A percentile compares a stretch with the other conserved stretches of the same genome.
phyloP scores from a whole-genome alignment of 2,329 filamentous ascomycete species.

The Beauveria medogensis region DNA sequence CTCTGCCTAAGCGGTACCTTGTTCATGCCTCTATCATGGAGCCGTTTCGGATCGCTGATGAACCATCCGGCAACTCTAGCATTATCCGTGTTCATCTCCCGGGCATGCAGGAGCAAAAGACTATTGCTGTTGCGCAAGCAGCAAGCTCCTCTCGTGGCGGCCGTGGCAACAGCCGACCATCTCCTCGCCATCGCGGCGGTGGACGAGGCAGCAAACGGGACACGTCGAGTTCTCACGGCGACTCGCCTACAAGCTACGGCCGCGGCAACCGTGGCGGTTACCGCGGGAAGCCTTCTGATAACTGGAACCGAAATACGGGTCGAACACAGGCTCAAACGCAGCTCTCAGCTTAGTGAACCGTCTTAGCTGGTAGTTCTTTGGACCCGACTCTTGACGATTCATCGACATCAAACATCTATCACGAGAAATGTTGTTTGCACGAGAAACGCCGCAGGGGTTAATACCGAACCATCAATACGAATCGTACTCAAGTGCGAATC shows the following conservation, averaged over 20 bases:
- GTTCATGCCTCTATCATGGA: slow-evolving; percentile 31
- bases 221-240: slow-evolving; percentile 20
- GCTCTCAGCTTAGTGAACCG: slow-evolving; percentile 16
- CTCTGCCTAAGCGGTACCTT: slow-evolving; percentile 43
- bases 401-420: not conserved
- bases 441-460: not conserved
- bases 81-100: slow-evolving; percentile 34
- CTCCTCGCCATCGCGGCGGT: slow-evolving; percentile 23
- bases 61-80: slow-evolving; percentile 26
- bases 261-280: slow-evolving; percentile 33
- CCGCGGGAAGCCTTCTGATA: slow-evolving; percentile 31
- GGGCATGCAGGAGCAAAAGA: slow-evolving; percentile 31
- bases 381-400: not conserved
- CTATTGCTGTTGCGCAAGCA: slow-evolving; percentile 27
- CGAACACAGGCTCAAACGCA: slow-evolving; percentile 15
- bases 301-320: slow-evolving; percentile 28
- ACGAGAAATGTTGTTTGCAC: not conserved
- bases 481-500: slow-evolving; percentile 6
- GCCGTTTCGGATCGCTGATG: slow-evolving; percentile 25
- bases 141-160: slow-evolving; percentile 25
- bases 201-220: slow-evolving; percentile 28
- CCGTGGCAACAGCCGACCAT: slow-evolving; percentile 20
- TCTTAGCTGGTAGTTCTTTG: not conserved
- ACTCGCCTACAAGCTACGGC: slow-evolving; percentile 17
- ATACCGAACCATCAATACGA: not conserved